Evolutionary conservation across 768 basidiomycete genomes (phyloP).

Genomic region (Lactarius sp.): DNA sequence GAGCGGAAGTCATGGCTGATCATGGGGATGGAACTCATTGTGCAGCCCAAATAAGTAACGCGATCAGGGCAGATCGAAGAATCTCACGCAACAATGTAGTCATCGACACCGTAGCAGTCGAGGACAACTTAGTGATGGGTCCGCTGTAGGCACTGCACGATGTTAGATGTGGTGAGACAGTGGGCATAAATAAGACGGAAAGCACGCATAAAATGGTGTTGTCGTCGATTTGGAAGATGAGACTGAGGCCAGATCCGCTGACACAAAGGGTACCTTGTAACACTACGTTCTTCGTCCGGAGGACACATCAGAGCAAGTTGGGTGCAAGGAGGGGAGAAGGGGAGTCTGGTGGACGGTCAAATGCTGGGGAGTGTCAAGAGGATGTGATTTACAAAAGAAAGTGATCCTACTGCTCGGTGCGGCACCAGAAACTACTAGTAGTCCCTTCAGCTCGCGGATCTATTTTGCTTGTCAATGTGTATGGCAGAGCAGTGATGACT

Average conservation of each 20-base stretch:
- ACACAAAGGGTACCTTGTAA: constrained; percentile 52
- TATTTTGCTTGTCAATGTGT: too few relatives aligned
- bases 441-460: too few relatives aligned
- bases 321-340: background rate
- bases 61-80: constrained; percentile 48
- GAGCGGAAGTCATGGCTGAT: background rate
- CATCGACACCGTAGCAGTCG: constrained; percentile 4
- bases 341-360: too few relatives aligned
- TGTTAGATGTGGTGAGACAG: too few relatives aligned
- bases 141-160: constrained; percentile 26
- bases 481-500: too few relatives aligned
- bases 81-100: constrained; percentile 52
- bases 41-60: constrained; percentile 45
- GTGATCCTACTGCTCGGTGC: too few relatives aligned
- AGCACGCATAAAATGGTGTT: constrained; percentile 33
- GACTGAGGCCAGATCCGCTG: constrained; percentile 42
- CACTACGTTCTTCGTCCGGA: constrained; percentile 52
- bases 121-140: constrained; percentile 38
- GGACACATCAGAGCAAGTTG: constrained; percentile 6
- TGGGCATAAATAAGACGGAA: constrained; percentile 32
- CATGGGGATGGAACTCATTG: constrained; percentile 30
- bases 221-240: constrained; percentile 48
- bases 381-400: too few relatives aligned
- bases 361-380: too few relatives aligned
- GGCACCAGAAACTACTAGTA: too few relatives aligned